phyloP scores from a whole-genome alignment of 2,329 filamentous ascomycete species.

The Hirsutella rhossiliensis region DNA sequence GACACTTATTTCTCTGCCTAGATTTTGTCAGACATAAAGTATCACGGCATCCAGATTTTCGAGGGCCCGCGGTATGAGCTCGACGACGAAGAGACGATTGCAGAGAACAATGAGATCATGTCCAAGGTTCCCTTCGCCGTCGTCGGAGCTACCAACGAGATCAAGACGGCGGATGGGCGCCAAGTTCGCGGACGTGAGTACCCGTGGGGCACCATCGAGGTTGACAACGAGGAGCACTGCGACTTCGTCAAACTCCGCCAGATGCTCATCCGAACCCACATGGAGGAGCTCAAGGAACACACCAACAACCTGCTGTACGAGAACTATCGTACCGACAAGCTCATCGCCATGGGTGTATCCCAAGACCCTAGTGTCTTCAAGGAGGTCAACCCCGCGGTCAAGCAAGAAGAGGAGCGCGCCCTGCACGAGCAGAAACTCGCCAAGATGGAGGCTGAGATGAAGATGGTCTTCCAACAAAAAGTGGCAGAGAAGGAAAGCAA shows the following conservation, averaged over 20 bases:
- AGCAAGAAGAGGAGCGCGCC: slow-evolving; percentile 97
- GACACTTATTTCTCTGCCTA: slow-evolving; percentile 24
- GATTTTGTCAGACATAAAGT: slow-evolving; percentile 94
- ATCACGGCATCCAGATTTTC: slow-evolving; percentile 98
- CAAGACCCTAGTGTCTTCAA: slow-evolving; percentile 99
- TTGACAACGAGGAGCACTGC: slow-evolving; percentile 99
- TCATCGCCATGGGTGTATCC: slow-evolving; percentile 94
- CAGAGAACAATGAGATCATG: slow-evolving; percentile 99
- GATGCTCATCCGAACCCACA: slow-evolving; percentile 99
- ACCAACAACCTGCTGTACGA: slow-evolving; percentile 98
- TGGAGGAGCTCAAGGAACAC: slow-evolving; percentile 99
- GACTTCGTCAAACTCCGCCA: slow-evolving; percentile 99
- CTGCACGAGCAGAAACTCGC: slow-evolving; percentile 99
- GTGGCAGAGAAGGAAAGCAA: slow-evolving; percentile 99
- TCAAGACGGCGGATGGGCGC: slow-evolving; percentile 80
- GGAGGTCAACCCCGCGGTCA: slow-evolving; percentile 99
- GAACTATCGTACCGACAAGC: slow-evolving; percentile 99
- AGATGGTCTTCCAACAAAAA: slow-evolving; percentile 99
- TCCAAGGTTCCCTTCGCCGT: slow-evolving; percentile 98
- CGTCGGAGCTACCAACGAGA: slow-evolving; percentile 92
- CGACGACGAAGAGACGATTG: slow-evolving; percentile 98
- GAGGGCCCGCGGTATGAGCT: slow-evolving; percentile 97
- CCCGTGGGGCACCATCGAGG: slow-evolving; percentile 97
- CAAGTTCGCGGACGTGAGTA: slow-evolving; percentile 93
- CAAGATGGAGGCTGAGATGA: slow-evolving; percentile 99